Conservation (phyloP, 163 green algal genomes). For the Scenedesmus sp. region DNA sequence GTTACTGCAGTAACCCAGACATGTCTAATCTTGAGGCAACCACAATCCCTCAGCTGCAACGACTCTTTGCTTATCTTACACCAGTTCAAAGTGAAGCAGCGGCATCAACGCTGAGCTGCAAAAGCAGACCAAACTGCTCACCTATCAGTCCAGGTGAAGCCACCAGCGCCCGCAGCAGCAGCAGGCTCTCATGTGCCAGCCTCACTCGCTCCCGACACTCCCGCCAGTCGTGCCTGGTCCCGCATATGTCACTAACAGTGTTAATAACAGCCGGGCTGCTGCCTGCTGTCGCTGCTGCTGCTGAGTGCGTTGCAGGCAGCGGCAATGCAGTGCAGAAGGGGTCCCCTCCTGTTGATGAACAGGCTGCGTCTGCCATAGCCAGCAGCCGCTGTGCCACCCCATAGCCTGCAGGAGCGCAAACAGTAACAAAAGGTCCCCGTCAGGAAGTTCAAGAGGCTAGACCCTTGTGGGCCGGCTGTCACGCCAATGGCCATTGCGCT, state of each 20-base stretch:
- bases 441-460: no score
- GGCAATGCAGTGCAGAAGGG: constrained; percentile 2
- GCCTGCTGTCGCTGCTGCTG: neutral
- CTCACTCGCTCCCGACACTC: constrained; percentile 35
- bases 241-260: neutral
- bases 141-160: neutral
- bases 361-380: constrained; percentile 32
- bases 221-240: neutral
- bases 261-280: neutral
- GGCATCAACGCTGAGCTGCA: neutral
- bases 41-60: neutral
- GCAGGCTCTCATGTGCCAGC: constrained; percentile 36
- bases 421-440: no score
- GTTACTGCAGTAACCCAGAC: no score
- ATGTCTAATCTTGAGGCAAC: neutral
- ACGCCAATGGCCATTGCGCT: no score
- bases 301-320: neutral
- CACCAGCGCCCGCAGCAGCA: constrained; percentile 44
- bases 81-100: neutral
- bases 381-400: constrained; percentile 41
- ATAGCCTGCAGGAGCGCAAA: neutral
- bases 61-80: neutral
- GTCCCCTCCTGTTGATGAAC: constrained; percentile 30
- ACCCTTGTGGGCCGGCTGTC: no score
- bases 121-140: neutral